phyloP scores from a whole-genome alignment of 2,329 filamentous ascomycete genomes.

The Arthrobotrys megalospora region DNA sequence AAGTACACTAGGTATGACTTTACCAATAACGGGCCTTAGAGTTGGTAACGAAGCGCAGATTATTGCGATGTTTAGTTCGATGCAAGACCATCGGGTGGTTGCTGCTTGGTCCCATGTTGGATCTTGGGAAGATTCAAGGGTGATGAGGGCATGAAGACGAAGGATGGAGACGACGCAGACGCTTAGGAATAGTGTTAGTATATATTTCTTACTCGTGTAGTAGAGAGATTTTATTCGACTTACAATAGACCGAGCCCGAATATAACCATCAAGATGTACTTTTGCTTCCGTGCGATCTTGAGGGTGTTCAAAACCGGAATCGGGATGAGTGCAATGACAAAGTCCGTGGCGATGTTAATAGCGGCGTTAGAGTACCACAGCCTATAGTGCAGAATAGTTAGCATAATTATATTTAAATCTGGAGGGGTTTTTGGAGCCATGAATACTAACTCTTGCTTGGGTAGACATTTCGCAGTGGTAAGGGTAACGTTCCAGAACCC shows the following conservation, averaged over 20 bases:
- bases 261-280: slow-evolving; percentile 64
- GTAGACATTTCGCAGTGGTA: slow-evolving; percentile 15
- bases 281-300: slow-evolving; percentile 62
- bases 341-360: slow-evolving; percentile 64
- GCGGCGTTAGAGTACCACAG: slow-evolving; percentile 61
- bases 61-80: slow-evolving; percentile 68
- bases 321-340: slow-evolving; percentile 64
- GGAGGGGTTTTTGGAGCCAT: no score
- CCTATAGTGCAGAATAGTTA: background rate
- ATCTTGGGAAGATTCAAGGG: slow-evolving; percentile 64
- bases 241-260: slow-evolving; percentile 65
- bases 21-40: slow-evolving; percentile 67
- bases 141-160: slow-evolving; percentile 66
- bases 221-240: slow-evolving; percentile 36
- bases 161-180: slow-evolving; percentile 67
- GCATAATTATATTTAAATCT: background rate
- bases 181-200: slow-evolving; percentile 62
- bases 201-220: no score
- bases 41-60: slow-evolving; percentile 68
- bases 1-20: slow-evolving; percentile 66
- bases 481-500: slow-evolving; percentile 20
- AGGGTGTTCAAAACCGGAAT: slow-evolving; percentile 64
- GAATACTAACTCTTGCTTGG: slow-evolving; percentile 1
- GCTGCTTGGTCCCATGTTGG: slow-evolving; percentile 66
- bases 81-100: slow-evolving; percentile 67